phyloP scores from a whole-genome alignment of 257 asterid species.

The Salvia miltiorrhiza region DNA sequence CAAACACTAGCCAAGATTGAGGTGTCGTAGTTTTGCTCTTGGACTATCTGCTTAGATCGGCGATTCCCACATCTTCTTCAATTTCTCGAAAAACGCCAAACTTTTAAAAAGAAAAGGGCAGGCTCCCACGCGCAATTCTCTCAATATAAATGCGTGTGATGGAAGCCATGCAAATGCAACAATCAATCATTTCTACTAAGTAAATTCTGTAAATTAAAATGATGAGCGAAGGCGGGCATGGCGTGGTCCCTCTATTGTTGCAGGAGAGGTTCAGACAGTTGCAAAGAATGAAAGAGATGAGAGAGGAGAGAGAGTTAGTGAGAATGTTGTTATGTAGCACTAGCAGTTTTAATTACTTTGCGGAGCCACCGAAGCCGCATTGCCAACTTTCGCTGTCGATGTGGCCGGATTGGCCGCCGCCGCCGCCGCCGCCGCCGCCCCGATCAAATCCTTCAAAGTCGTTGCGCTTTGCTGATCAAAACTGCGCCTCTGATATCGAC shows the following conservation, averaged over 20 bases:
- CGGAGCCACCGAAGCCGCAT: conserved; percentile 24
- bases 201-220: conserved; percentile 3
- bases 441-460: conserved; percentile 11
- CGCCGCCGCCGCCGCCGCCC: neutral
- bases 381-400: conserved; percentile 46
- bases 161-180: conserved; percentile 22
- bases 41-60: conserved; percentile 42
- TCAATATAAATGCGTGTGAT: neutral
- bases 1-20: conserved; percentile 47
- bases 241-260: conserved; percentile 46
- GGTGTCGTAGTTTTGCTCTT: conserved; percentile 46
- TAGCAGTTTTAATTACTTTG: too few relatives aligned
- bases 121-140: neutral
- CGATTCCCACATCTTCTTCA: conserved; percentile 40
- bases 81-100: conserved; percentile 24
- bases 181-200: neutral
- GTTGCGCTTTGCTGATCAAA: conserved; percentile 11
- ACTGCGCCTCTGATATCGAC: conserved; percentile 40
- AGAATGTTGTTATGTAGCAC: conserved; percentile 6
- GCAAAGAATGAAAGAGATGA: conserved; percentile 43
- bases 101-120: neutral
- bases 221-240: conserved; percentile 23
- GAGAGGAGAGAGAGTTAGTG: conserved; percentile 41
- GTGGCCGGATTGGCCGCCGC: conserved; percentile 28
- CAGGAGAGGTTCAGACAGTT: conserved; percentile 53